Evolutionary conservation across 768 basidiomycete species (phyloP), one percentile per base, ranked within the genome.

Genomic region (Vararia minispora): DNA sequence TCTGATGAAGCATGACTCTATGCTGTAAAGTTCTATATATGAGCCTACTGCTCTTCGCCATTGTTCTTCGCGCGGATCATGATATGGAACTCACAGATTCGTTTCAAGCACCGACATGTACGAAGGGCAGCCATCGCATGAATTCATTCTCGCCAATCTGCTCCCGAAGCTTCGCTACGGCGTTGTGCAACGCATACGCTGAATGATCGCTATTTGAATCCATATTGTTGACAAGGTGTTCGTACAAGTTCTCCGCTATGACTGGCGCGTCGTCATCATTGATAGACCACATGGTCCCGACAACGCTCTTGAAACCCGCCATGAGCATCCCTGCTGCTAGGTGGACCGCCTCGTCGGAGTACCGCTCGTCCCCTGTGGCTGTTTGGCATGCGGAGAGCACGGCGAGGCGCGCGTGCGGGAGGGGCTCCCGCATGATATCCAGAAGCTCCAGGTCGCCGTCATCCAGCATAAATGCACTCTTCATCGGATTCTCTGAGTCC

Each of bases 201-300:
- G n/a, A n/a, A n/a, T n/a, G n/a, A n/a, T n/a, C n/a, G n/a, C n/a
- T n/a, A n/a, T n/a, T n/a, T n/a, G n/a, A n/a, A n/a, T n/a, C n/a
- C n/a, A n/a, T n/a, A n/a, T n/a, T n/a, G n/a, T n/a, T n/a, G n/a
- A n/a, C n/a, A n/a, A n/a, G n/a, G n/a, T 14, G 29, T 23, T n/a
- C 35, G 25, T 42, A 42, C 12, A 42, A 23, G 16, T 10, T 20
- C 12, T 29, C 35, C 28, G 41, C 27, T 21, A 42, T 35, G 14
- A 28, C 12, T 21, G 25, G 37, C 11, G 21, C 41, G 7, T 39
- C 17, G n/a, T 27, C 23, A 21, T 42, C 41, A 12, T 20, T n/a
- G 35, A 42, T 42, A 13, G 39, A 43, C 42, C 42, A 43, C 38
- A 39, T 39, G 17, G 42, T 43, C 28, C 27, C 42, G 16, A 43